These are phyloP conservation scores for Leishmania tarentolae DNA, from an alignment of 208 protist species.

Conservation along the genomic window DNA sequence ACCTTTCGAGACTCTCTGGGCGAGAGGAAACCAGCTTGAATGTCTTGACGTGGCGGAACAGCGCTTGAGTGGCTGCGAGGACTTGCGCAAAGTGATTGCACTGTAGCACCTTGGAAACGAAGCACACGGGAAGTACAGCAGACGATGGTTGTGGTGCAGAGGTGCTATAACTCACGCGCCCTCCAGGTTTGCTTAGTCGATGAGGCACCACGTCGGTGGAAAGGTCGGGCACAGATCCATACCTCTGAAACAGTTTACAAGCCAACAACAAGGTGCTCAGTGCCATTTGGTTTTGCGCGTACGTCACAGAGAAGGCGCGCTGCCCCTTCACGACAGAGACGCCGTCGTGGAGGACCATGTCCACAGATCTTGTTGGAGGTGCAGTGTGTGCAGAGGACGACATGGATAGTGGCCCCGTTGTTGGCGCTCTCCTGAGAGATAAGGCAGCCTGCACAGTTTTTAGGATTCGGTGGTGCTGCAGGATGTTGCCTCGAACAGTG, in stretches of 20 bases:
- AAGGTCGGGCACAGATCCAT: background rate
- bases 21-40: constrained; percentile 43
- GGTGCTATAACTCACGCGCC: background rate
- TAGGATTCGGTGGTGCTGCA: constrained; percentile 39
- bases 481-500: constrained; percentile 48
- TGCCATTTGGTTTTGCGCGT: constrained; percentile 82
- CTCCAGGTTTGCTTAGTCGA: background rate
- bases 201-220: background rate
- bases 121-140: constrained; percentile 34
- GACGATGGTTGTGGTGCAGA: background rate
- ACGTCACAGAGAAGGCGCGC: constrained; percentile 65
- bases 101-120: constrained; percentile 72
- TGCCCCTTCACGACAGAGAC: constrained; percentile 71
- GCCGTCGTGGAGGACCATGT: constrained; percentile 71
- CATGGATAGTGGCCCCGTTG: background rate
- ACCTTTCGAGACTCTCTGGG: constrained; percentile 53
- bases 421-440: background rate
- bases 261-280: constrained; percentile 57
- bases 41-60: constrained; percentile 49
- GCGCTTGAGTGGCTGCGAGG: constrained; percentile 23
- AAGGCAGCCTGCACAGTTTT: constrained; percentile 12
- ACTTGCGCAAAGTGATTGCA: constrained; percentile 50
- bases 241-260: constrained; percentile 46
- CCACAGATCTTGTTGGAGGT: constrained; percentile 23
- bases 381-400: background rate